Conservation (phyloP, 1,139 yeast species). For the Candida glucosophila region DNA sequence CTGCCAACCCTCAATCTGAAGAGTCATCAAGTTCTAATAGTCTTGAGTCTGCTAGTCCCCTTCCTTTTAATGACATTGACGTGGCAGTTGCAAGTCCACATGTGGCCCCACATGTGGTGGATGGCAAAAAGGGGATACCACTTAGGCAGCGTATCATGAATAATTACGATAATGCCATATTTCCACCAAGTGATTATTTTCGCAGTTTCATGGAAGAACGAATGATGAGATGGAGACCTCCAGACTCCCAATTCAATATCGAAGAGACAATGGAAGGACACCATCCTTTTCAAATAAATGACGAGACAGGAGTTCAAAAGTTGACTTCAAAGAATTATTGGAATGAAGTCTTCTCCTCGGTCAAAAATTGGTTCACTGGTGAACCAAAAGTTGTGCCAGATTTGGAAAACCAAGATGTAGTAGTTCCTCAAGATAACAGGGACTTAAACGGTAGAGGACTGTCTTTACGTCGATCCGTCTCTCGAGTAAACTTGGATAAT, state of each 20-base stretch:
- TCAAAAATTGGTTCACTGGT: constrained; percentile 5
- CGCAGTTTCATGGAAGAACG: constrained; percentile 43
- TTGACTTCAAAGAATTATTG: background rate
- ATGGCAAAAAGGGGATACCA: background rate
- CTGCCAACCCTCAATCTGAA: too few relatives aligned
- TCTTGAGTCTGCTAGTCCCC: too few relatives aligned
- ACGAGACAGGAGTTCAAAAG: background rate
- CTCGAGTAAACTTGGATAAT: background rate
- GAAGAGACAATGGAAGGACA: constrained; percentile 25
- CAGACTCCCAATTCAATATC: constrained; percentile 32
- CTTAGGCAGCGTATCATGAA: constrained; percentile 10
- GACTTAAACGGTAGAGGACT: background rate
- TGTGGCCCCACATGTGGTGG: constrained; percentile 7
- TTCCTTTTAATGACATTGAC: constrained; percentile 4
- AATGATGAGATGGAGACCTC: constrained; percentile 44
- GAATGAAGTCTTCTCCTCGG: constrained; percentile 1
- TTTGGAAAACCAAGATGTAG: constrained; percentile 1
- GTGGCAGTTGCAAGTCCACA: constrained; percentile 7
- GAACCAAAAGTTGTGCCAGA: constrained; percentile 1
- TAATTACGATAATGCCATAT: constrained; percentile 8
- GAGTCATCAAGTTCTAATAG: too few relatives aligned
- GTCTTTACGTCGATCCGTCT: too few relatives aligned
- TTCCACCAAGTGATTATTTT: constrained; percentile 19
- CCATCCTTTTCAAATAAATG: constrained; percentile 30
- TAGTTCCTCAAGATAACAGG: background rate